Evolutionary conservation across 2,329 filamentous ascomycete species (phyloP).

Genomic region (Scedosporium minutisporum): DNA sequence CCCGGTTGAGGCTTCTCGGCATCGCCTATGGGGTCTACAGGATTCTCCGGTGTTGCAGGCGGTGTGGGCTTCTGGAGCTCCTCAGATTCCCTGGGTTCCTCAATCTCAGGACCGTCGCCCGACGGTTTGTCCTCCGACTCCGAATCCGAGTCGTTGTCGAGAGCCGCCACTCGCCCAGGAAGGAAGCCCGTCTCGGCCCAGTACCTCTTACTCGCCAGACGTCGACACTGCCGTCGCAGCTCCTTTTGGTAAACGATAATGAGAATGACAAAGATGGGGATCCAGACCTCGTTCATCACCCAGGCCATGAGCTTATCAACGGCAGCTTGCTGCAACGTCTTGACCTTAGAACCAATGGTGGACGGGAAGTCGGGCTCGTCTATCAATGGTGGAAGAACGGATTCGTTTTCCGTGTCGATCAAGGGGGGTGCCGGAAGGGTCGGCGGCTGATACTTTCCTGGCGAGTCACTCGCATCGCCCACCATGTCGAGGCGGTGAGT

Average conservation of each 20-base stretch:
- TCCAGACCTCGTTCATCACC: constrained; percentile 43
- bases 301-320: constrained; percentile 43
- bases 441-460: constrained; percentile 23
- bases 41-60: background rate
- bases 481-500: constrained; percentile 52
- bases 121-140: constrained; percentile 3
- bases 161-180: background rate
- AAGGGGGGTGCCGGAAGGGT: constrained; percentile 13
- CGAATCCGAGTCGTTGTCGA: constrained; percentile 4
- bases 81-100: background rate
- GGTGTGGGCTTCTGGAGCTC: background rate
- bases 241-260: constrained; percentile 37
- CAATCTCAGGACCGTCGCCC: background rate
- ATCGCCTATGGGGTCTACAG: background rate
- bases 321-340: constrained; percentile 39
- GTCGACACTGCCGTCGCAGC: constrained; percentile 28
- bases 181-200: constrained; percentile 15
- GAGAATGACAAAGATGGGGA: constrained; percentile 32
- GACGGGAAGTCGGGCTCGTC: constrained; percentile 14
- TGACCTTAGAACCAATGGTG: constrained; percentile 40
- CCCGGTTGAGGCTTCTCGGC: background rate
- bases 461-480: constrained; percentile 14
- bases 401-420: constrained; percentile 2
- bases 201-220: constrained; percentile 19
- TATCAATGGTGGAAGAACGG: constrained; percentile 14